Base-by-base conservation (phyloP, 352 stramenopile species). In the Pythium diclinum region DNA sequence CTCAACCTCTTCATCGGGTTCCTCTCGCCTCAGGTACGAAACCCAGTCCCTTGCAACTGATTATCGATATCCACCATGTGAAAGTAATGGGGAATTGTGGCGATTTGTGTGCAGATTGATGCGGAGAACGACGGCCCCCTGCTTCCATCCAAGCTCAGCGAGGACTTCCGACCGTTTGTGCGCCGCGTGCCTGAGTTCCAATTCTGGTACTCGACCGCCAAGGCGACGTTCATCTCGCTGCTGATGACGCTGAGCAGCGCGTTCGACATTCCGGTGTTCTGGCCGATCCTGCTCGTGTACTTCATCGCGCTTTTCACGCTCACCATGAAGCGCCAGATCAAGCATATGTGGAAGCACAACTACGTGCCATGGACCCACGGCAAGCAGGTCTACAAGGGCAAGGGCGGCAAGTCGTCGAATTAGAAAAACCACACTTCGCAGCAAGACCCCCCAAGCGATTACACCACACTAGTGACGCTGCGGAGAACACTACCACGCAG, bases 1-100 rank as follows among this genome's bases (percentile, higher is more conserved):
- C 79, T 99, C 56, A 99, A 99, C 72, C 97, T 99, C 64, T 99
- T 99, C 69, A 99, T 99, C 75, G 97, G 97, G 5, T 99, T 99
- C 74, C 73, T 99, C 25, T 98, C 93, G 56, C 97, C 97, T n/a
- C 87, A 99, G 72, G 90, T 99, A 67, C 63, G 54, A 51, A 56
- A 17, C 23, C 10, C 25, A 28, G 1, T 28, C 25, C 25, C 25
- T 28, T 28, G 25, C 25, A 28, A 28, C 1, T 28, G 25, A 28
- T 28, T 3, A 28, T n/a, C n/a, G n/a, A 28, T 28, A 28, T 28
- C 25, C 25, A 28, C 25, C 25, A 28, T 3, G 25, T 28, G 25
- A 28, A 28, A 28, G 1, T 28, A 28, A 28, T 28, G 25, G 25
- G 2, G n/a, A 58, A 16, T 21, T 49, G n/a, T 23, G 40, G 32